phyloP scores from a whole-genome alignment of 306 rosid species.

The Vigna unguiculata region DNA sequence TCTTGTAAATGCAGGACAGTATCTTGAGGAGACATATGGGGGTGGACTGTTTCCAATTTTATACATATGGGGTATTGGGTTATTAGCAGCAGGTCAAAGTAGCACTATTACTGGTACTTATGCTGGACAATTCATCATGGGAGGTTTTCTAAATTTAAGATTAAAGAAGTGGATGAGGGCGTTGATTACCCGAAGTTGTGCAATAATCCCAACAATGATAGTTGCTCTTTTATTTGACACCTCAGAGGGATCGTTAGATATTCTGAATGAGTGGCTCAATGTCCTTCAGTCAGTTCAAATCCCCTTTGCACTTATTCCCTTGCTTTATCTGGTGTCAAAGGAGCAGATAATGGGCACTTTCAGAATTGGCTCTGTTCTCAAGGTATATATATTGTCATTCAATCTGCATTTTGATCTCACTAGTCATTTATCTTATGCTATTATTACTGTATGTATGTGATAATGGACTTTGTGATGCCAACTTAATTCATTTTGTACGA shows the following conservation, averaged over 20 bases:
- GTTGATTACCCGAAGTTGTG: constrained; percentile 87
- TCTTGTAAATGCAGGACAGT: constrained; percentile 89
- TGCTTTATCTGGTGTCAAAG: constrained; percentile 89
- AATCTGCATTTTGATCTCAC: constrained; percentile 29
- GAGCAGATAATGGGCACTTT: constrained; percentile 93
- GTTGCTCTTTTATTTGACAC: constrained; percentile 89
- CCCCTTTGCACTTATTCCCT: constrained; percentile 96
- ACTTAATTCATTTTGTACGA: constrained; percentile 14
- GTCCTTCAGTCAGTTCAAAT: constrained; percentile 96
- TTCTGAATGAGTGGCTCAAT: constrained; percentile 94
- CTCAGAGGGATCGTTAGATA: constrained; percentile 69
- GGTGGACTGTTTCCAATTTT: constrained; percentile 84
- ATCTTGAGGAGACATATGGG: constrained; percentile 88
- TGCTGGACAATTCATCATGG: constrained; percentile 99
- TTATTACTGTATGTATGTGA: constrained; percentile 10
- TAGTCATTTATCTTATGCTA: not conserved
- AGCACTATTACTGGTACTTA: constrained; percentile 97
- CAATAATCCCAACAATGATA: constrained; percentile 88
- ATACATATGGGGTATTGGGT: constrained; percentile 93
- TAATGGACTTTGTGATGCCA: constrained; percentile 28
- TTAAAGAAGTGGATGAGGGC: constrained; percentile 96
- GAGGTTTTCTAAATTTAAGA: constrained; percentile 85
- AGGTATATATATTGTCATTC: constrained; percentile 56
- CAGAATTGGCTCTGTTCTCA: constrained; percentile 70
- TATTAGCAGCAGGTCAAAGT: constrained; percentile 97